Percentiles rank a stretch among this genome's conserved stretches.
Evolutionary conservation across 1,284 basidiomycete species (phyloP).

Genomic region (Leucoagaricus sp.): DNA sequence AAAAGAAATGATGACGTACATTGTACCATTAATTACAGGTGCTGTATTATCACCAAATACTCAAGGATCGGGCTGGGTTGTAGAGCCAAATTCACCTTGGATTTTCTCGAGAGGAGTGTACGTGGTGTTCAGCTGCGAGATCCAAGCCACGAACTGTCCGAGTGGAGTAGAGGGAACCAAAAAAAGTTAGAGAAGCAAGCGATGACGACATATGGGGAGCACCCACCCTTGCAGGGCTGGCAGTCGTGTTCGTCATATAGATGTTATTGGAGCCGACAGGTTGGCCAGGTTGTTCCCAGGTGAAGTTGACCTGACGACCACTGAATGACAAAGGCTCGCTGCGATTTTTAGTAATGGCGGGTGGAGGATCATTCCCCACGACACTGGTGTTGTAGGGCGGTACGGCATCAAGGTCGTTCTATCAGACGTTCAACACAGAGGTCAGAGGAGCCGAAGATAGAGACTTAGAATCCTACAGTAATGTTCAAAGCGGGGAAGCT

Average conservation of each 20-base stretch:
- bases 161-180: not conserved
- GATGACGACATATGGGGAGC: not conserved
- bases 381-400: constrained; percentile 52
- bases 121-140: constrained; percentile 66
- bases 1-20: constrained; percentile 29
- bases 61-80: constrained; percentile 48
- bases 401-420: constrained; percentile 40
- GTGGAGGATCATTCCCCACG: constrained; percentile 38
- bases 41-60: constrained; percentile 42
- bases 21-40: constrained; percentile 49
- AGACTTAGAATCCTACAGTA: constrained; percentile 27
- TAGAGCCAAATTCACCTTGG: constrained; percentile 44
- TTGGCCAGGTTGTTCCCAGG: constrained; percentile 60
- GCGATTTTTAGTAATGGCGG: constrained; percentile 34
- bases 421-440: not conserved
- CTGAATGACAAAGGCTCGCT: constrained; percentile 33
- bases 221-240: constrained; percentile 43
- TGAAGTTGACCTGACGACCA: constrained; percentile 49
- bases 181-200: not conserved
- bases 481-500: constrained; percentile 56
- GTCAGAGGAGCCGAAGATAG: not conserved
- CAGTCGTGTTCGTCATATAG: constrained; percentile 53
- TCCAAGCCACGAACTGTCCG: constrained; percentile 46
- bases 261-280: constrained; percentile 49
- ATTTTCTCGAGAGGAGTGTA: constrained; percentile 53